A percentile compares a stretch with the other conserved stretches of the same genome.
phyloP scores from a whole-genome alignment of 208 protist species.

The Acanthamoeba healyi region DNA sequence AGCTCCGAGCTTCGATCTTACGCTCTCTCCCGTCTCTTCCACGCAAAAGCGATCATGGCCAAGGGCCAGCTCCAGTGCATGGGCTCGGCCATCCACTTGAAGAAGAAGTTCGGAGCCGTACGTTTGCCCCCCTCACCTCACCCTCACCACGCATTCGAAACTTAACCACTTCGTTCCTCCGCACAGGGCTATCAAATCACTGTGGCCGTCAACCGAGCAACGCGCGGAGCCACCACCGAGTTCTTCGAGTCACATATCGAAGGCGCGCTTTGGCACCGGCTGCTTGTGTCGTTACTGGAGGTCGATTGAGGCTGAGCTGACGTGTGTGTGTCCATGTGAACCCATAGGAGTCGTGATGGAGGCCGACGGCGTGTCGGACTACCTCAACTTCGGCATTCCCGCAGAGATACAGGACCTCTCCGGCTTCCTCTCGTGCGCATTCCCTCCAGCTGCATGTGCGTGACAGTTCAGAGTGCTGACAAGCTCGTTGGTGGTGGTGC shows the following conservation, averaged over 20 bases:
- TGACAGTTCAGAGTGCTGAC: not conserved
- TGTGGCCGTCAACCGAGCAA: not conserved
- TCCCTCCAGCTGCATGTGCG: not conserved
- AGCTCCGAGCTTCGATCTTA: not conserved
- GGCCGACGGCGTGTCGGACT: constrained; percentile 61
- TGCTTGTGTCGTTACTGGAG: too few relatives aligned
- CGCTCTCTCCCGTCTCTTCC: not conserved
- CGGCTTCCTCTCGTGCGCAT: not conserved
- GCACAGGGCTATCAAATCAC: constrained; percentile 67
- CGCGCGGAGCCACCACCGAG: not conserved
- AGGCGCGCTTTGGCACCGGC: not conserved
- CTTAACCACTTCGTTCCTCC: not conserved
- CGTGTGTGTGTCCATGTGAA: too few relatives aligned
- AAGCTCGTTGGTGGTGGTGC: not conserved
- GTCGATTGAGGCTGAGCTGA: too few relatives aligned
- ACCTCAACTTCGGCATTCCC: constrained; percentile 70
- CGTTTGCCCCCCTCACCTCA: not conserved
- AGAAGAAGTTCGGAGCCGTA: constrained; percentile 77
- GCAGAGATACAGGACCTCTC: constrained; percentile 31
- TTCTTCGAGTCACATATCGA: constrained; percentile 65
- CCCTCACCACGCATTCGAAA: not conserved
- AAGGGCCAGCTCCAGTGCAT: constrained; percentile 65
- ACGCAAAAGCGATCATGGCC: constrained; percentile 75
- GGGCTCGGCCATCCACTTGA: constrained; percentile 67
- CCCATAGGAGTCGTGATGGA: constrained; percentile 8